phyloP scores from a whole-genome alignment of 1,284 basidiomycete genomes.

The Cryptococcus sp. region DNA sequence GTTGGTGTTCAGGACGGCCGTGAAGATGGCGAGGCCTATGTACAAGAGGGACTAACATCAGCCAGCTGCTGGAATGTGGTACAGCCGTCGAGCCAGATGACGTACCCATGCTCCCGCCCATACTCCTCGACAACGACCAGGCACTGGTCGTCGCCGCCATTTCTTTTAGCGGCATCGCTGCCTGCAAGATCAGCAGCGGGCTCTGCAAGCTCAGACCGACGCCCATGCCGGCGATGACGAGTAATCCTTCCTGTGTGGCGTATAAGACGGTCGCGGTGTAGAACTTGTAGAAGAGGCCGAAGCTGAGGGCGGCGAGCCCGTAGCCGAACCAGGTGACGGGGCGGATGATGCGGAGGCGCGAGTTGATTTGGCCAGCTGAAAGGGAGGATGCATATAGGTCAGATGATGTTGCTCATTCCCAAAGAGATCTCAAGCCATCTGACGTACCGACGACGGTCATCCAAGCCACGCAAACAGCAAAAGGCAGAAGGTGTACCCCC shows the following conservation, averaged over 20 bases:
- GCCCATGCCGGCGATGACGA: constrained; percentile 22
- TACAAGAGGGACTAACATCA: not conserved
- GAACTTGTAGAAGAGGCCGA: constrained; percentile 30
- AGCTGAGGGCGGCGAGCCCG: constrained; percentile 29
- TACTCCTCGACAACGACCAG: constrained; percentile 27
- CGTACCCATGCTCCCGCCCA: constrained; percentile 34
- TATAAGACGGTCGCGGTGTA: constrained; percentile 23
- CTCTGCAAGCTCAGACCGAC: constrained; percentile 28
- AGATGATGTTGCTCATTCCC: not conserved
- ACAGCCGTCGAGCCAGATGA: not conserved
- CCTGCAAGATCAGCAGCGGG: constrained; percentile 38
- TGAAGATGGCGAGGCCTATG: constrained; percentile 37
- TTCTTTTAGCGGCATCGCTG: constrained; percentile 45
- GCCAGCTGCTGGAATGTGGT: not conserved
- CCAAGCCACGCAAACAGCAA: constrained; percentile 27
- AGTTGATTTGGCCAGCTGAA: constrained; percentile 38
- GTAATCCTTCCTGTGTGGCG: constrained; percentile 29
- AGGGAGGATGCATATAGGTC: not conserved
- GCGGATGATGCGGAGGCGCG: constrained; percentile 37
- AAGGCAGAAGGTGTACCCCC: constrained; percentile 37
- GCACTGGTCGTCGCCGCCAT: constrained; percentile 45
- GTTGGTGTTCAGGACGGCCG: constrained; percentile 38
- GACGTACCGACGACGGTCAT: constrained; percentile 30
- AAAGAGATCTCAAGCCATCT: too few relatives aligned
- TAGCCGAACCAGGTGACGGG: constrained; percentile 43